Percentiles rank a stretch among this genome's conserved stretches.
phyloP scores from a whole-genome alignment of 495 filamentous ascomycete genomes.

The Tuber indicum region DNA sequence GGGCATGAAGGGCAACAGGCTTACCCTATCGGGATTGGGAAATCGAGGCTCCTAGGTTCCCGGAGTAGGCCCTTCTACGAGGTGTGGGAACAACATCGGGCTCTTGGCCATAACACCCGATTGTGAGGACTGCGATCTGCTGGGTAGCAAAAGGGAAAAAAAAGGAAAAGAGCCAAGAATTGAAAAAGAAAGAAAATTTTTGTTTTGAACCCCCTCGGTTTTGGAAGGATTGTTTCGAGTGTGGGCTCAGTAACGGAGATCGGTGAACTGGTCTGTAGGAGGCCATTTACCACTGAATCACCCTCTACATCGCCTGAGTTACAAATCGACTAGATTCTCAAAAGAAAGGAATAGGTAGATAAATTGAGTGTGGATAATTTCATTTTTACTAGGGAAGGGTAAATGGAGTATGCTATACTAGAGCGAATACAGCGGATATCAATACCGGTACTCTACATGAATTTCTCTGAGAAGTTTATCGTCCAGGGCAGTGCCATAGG shows the following conservation, averaged over 20 bases:
- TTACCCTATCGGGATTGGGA: background rate
- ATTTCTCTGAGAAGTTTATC: background rate
- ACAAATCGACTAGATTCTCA: background rate
- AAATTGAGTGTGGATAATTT: no score
- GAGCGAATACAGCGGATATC: background rate
- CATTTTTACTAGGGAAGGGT: background rate
- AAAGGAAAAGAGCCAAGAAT: no score
- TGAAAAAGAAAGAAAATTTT: no score
- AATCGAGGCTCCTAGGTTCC: background rate
- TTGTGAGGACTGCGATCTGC: no score
- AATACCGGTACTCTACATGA: background rate
- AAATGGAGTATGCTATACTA: background rate
- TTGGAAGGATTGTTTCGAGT: no score
- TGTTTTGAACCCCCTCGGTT: background rate
- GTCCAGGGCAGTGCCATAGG: background rate
- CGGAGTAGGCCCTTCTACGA: background rate
- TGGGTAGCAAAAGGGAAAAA: no score
- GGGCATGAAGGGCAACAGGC: background rate
- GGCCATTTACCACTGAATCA: background rate
- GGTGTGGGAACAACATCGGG: no score
- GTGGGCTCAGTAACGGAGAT: background rate
- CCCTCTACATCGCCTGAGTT: background rate
- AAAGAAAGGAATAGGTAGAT: background rate
- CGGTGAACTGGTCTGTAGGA: background rate
- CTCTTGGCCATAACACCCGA: no score